Evolutionary conservation across 176 grass and related monocot species (phyloP), one percentile per base, ranked within the genome.

Genomic region (Eragrostis nindensis): DNA sequence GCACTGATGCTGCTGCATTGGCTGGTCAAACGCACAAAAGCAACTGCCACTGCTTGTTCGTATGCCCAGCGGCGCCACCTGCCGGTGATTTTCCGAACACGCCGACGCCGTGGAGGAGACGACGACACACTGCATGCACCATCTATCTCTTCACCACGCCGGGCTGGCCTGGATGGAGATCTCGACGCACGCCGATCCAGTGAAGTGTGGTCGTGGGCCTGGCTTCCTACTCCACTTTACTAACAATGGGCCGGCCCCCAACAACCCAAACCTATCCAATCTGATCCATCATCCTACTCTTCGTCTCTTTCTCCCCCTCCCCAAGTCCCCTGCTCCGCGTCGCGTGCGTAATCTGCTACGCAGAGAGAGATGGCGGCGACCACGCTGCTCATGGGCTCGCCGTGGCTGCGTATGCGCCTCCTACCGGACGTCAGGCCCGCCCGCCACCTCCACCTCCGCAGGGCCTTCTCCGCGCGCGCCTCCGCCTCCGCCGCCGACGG

Each of bases 331-430:
- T 10, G 65, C 12, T 53, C 27, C 0, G 5, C 6, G 1, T 10
- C 63, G 12, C 26, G 14, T 2, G 61, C n/a, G 36, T 16, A 40
- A 66, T 1, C 30, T 41, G 32, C 32, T 2, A 36, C 32, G 4
- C 1, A 36, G 64, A 18, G 27, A 30, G 27, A 30, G 71, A 85
- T 85, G 87, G 82, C 87, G 77, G 77, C 82, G 77, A 81, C 21
- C 77, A 62, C 77, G 43, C 78, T 89, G 15, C 72, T 85, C 21
- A 70, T 63, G 82, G 82, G 82, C 11, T 86, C 78, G 78, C 83
- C 83, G 49, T 85, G 86, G 92, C 81, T 95, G 13, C 88, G 92
- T 46, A 56, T 91, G 26, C 72, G 88, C 42, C 66, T 92, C 29
- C 85, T 89, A 64, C 82, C 88, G 7, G 89, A 86, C 29, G 64